These are phyloP conservation scores for Blepharisma japonicum DNA, from an alignment of 73 alveolate species.

Conservation along the genomic window DNA sequence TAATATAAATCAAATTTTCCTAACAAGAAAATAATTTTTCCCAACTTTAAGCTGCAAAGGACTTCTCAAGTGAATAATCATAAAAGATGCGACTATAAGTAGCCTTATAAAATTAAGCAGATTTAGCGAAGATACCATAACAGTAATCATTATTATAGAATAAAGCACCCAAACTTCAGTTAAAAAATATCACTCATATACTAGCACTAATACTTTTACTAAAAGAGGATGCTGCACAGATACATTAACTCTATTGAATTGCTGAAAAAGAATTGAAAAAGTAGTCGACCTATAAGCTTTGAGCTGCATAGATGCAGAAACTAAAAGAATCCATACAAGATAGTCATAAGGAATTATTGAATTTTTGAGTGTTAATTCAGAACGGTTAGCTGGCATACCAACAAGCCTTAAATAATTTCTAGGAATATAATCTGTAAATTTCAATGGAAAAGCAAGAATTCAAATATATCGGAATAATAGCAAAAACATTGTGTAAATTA, in stretches of 20 bases:
- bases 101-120: neutral
- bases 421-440: too few species aligned
- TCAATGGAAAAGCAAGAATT: neutral
- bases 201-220: neutral
- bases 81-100: neutral
- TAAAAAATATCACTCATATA: conserved; percentile 7
- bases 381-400: too few species aligned
- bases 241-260: neutral
- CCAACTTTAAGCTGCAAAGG: conserved; percentile 31
- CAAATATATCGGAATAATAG: neutral
- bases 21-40: neutral
- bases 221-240: conserved; percentile 1
- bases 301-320: neutral
- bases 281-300: conserved; percentile 6
- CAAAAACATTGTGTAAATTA: neutral
- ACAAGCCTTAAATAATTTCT: too few species aligned
- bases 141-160: neutral
- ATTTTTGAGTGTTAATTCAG: too few species aligned
- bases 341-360: conserved; percentile 18
- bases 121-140: conserved; percentile 6
- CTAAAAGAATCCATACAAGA: conserved; percentile 1
- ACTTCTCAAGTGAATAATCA: conserved; percentile 2
- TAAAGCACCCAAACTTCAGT: conserved; percentile 18
- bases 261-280: neutral
- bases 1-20: neutral